Evolutionary conservation across 345 rosid genomes (phyloP), one percentile per base, ranked within the genome.

Genomic region (Euphorbia peplus): DNA sequence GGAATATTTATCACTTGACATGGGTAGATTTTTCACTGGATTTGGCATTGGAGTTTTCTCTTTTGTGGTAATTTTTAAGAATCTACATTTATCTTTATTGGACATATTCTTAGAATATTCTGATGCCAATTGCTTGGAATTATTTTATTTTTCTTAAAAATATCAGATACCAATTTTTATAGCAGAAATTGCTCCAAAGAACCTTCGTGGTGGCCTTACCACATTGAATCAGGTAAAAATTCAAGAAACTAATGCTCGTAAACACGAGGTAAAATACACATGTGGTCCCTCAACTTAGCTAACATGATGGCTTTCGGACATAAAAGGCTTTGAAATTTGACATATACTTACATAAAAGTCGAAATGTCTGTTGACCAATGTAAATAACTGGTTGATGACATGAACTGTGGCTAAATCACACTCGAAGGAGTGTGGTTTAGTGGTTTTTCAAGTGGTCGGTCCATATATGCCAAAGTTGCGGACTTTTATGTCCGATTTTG

Each of bases 171-270:
- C 97, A 2, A 81, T 93, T 41, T 93, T 75, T 68, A 88, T 93
- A 60, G 92, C 98, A 62, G 98, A 93, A 81, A 90, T 93, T 71
- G 80, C 98, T 6, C 98, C 98, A 9, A 90, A 84, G 83, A 82
- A 89, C 82, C 95, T 90, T 15, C 80, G 97, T 6, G 96, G 98
- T 68, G 95, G 92, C 51, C 93, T 93, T 51, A 88, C 97, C 51
- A 85, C 98, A 47, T 66, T 89, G 61, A 93, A 93, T 76, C 91
- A 86, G 83, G 90, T 84, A 32, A 29, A 70, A 57, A 14, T 9
- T 37, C 32, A 44, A 25, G 13, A 66, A 68, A 61, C 2, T 25
- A 9, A 8, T 22, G 21, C 51, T 9, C 25, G 29, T 60, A n/a
- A 5, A 25, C 22, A 21, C 28, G 47, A n/a, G n/a, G n/a, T n/a